These are phyloP conservation scores for Huntiella omanensis DNA, from an alignment of 2,329 filamentous ascomycete species.

Conservation along the genomic window DNA sequence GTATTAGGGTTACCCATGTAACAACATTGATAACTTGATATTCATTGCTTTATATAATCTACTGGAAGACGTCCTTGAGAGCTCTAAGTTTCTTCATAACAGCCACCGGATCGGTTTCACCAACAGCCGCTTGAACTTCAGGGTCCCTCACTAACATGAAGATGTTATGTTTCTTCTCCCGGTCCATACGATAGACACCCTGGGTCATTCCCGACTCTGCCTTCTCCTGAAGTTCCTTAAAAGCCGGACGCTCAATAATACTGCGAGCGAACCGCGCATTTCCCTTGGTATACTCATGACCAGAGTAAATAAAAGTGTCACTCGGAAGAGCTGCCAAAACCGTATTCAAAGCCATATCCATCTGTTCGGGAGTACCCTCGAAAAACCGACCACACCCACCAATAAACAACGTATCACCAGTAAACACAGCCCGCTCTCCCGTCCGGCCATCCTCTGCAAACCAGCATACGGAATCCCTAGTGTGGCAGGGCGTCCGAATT, in stretches of 20 bases:
- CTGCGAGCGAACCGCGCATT: conserved; percentile 79
- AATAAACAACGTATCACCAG: conserved; percentile 90
- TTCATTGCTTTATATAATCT: conserved; percentile 21
- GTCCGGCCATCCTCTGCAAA: conserved; percentile 55
- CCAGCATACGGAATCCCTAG: conserved; percentile 95
- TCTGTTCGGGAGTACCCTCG: conserved; percentile 73
- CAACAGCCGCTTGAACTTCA: conserved; percentile 64
- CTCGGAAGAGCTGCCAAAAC: conserved; percentile 64
- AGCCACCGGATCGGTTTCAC: conserved; percentile 58
- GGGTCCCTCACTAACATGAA: conserved; percentile 85
- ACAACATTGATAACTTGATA: too few species aligned
- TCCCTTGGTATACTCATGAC: conserved; percentile 94
- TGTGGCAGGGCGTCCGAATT: conserved; percentile 94
- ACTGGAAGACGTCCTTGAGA: conserved; percentile 69
- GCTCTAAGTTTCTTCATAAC: conserved; percentile 76
- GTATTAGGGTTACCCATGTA: not conserved
- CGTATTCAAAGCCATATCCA: conserved; percentile 84
- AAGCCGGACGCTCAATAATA: conserved; percentile 48
- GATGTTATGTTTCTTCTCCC: conserved; percentile 95
- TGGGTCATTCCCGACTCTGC: conserved; percentile 78
- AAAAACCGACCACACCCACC: conserved; percentile 92
- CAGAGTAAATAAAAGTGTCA: conserved; percentile 82
- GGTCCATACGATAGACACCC: conserved; percentile 88
- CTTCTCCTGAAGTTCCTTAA: conserved; percentile 61
- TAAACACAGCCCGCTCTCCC: conserved; percentile 63